phyloP scores from a whole-genome alignment of 768 basidiomycete species.

The Tricholoma sp. region DNA sequence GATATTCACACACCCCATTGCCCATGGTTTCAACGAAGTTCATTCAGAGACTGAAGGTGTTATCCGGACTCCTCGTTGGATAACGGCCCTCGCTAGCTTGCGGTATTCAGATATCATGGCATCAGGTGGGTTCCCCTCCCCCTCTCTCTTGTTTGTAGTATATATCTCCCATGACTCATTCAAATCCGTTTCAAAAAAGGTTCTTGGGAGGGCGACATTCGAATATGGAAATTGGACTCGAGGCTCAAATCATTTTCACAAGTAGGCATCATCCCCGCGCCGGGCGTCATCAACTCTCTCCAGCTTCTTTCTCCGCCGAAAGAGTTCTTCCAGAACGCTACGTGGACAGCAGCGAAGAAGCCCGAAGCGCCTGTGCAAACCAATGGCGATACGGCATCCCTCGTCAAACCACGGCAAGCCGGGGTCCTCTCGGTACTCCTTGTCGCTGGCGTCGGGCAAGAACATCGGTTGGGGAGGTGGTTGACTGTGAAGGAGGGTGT shows the following conservation, averaged over 20 bases:
- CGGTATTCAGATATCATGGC: slow-evolving; percentile 89
- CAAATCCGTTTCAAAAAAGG: slow-evolving; percentile 46
- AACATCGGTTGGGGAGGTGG: slow-evolving; percentile 91
- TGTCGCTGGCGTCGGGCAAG: slow-evolving; percentile 80
- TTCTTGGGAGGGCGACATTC: slow-evolving; percentile 89
- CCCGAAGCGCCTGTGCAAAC: not conserved
- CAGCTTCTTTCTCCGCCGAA: slow-evolving; percentile 63
- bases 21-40: slow-evolving; percentile 79
- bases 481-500: slow-evolving; percentile 67
- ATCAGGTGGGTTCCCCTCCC: slow-evolving; percentile 53
- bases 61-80: slow-evolving; percentile 82
- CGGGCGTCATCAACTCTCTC: slow-evolving; percentile 86
- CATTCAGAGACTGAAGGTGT: slow-evolving; percentile 69
- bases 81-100: slow-evolving; percentile 77
- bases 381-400: not conserved
- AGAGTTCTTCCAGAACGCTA: slow-evolving; percentile 35
- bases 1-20: slow-evolving; percentile 76
- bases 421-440: slow-evolving; percentile 42
- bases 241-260: slow-evolving; percentile 74
- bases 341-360: slow-evolving; percentile 24
- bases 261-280: slow-evolving; percentile 56
- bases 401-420: slow-evolving; percentile 16
- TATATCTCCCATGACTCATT: not conserved
- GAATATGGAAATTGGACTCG: slow-evolving; percentile 85
- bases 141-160: too few relatives aligned